Base-by-base conservation (phyloP, 441 rosid genomes). In the Manihot esculenta region DNA sequence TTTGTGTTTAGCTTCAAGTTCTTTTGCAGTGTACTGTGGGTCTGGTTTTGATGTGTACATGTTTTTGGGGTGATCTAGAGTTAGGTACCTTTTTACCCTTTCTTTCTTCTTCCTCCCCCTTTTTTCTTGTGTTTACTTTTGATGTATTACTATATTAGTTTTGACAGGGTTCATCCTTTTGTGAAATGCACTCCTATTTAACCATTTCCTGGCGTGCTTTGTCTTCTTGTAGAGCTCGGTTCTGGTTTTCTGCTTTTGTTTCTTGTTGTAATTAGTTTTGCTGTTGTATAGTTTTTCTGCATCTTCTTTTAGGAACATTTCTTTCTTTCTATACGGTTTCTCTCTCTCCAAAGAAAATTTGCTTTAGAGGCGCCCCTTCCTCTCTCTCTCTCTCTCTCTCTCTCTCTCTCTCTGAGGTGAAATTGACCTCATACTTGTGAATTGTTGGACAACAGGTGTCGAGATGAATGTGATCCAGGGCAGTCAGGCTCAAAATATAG, bases 381-480 rank as follows among this genome's bases (percentile, higher is more conserved):
- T 7, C 30, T 33, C 12, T 27, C 27, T 15, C 50, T 20, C 62
- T 14, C 2, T 3, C 20, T 24, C 50, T 45, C 44, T 42, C 44
- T 64, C 41, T 57, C 4, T 18, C 13, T 64, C 17, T 35, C 62
- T 6, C 8, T 47, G 64, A 5, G 41, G 73, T 68, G 47, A 20
- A 50, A 56, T 14, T 72, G 57, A 62, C 77, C 41, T 60, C 53
- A 13, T 27, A 24, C n/a, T 69, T 72, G 64, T 74, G 59, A 26
- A 54, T 24, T 64, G 23, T 82, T 68, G 66, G 64, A 47, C 58
- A 71, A 50, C 85, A 89, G 97, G 81, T 68, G 79, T 35, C 67
- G 75, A 80, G 79, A 94, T 89, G 97, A 82, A 84, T 69, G 85
- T 78, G 53, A 69, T 74, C 64, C 85, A 74, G 78, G 77, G 79